A percentile compares a stretch with the other conserved stretches of the same genome.
Evolutionary conservation across 306 rosid genomes (phyloP).

Genomic region (Quercus alba): DNA sequence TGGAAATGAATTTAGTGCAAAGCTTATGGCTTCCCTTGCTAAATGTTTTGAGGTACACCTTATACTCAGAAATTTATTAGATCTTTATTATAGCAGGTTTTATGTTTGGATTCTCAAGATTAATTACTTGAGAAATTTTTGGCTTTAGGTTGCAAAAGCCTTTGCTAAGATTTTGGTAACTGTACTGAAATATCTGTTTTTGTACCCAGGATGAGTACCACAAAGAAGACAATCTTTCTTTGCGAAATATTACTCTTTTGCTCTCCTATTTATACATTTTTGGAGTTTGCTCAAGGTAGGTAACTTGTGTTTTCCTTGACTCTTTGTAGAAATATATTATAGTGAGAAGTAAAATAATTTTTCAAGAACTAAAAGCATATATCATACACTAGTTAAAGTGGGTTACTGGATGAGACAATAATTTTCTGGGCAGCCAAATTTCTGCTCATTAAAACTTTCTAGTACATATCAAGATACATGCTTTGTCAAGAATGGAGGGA

Average conservation of each 20-base stretch:
- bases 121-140: neutral
- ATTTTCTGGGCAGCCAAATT: neutral
- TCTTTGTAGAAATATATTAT: neutral
- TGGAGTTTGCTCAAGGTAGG: slow-evolving; percentile 87
- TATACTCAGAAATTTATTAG: slow-evolving; percentile 4
- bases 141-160: neutral
- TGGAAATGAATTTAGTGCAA: slow-evolving; percentile 80
- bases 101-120: neutral
- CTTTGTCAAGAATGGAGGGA: neutral
- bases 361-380: neutral
- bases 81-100: neutral
- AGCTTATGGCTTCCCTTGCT: slow-evolving; percentile 79
- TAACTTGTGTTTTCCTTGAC: neutral
- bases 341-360: neutral
- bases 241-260: slow-evolving; percentile 78
- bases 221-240: slow-evolving; percentile 75
- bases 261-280: slow-evolving; percentile 73
- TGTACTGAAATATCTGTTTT: neutral
- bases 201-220: slow-evolving; percentile 67
- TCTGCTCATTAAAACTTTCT: neutral
- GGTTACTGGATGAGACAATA: neutral
- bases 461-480: neutral
- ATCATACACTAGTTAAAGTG: neutral
- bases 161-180: neutral
- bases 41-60: slow-evolving; percentile 71